Evolutionary conservation across 768 basidiomycete species (phyloP), one percentile per base, ranked within the genome.

Genomic region (Trametes coccinea): DNA sequence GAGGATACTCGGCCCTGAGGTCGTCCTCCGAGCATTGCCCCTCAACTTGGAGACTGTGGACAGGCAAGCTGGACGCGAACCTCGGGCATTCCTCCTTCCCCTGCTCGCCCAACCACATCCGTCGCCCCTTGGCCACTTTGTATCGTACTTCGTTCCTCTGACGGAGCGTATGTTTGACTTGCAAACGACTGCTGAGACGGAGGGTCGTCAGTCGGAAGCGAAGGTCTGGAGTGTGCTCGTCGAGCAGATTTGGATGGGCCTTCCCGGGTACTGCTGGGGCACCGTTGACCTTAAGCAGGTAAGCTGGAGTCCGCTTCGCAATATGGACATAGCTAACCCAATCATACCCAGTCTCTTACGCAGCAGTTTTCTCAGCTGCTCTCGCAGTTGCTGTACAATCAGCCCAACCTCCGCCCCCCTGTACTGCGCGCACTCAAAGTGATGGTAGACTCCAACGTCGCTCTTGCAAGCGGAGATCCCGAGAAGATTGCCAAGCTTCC

Each of bases 181-280:
- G 40, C 91, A 95, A 70, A 86, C 90, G 61, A 87, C 82, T 14
- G 90, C 93, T 0, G 91, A 92, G 64, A 77, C 80, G 6, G 88
- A 88, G 56, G 85, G 83, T 11, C 84, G 87, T 40, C 82, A 82
- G 53, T 87, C 90, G 0, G 95, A 98, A 74, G 91, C 90, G 13
- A 99, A 98, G 75, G 88, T 98, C 40, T 99, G 94, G 93, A 90
- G 86, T 65, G 94, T 96, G 10, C 82, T 98, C 47, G 87, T 98
- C 27, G 87, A 89, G 9, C 97, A 99, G 73, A 85, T 96, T 17
- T 99, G 97, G 97, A 80, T 85, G 29, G 92, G 95, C 29, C 82
- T 98, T 43, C 85, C 86, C 5, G 94, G 95, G 1, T 99, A 98
- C 76, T 96, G 94, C 73, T 86, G 88, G 71, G 86, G 86, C 29